These are phyloP conservation scores for Serendipita sp. DNA, from an alignment of 768 basidiomycete genomes.

Conservation along the genomic window DNA sequence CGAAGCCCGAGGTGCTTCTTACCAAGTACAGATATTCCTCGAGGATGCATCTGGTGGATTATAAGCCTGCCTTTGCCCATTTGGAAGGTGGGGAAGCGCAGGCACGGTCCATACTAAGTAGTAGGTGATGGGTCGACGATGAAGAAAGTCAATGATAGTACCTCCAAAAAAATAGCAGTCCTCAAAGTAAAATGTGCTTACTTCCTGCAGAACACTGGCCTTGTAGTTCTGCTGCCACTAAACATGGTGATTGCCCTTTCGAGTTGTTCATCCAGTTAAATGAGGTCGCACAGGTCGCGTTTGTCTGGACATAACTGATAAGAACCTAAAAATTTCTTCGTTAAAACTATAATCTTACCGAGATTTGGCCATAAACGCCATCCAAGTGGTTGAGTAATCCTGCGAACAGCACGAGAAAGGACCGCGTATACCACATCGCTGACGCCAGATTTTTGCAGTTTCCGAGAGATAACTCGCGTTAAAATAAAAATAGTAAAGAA, in stretches of 20 bases:
- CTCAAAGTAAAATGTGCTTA: background rate
- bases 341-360: too few relatives aligned
- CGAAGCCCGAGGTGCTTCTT: background rate
- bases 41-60: background rate
- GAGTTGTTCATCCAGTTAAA: conserved; percentile 6
- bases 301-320: background rate
- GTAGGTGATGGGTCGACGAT: background rate
- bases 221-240: conserved; percentile 7
- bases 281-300: conserved; percentile 7
- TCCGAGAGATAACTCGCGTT: too few relatives aligned
- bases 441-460: too few relatives aligned
- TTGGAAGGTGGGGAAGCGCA: conserved; percentile 4
- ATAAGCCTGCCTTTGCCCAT: conserved; percentile 4
- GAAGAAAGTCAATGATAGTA: background rate
- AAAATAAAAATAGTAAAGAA: too few relatives aligned
- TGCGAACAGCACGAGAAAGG: too few relatives aligned
- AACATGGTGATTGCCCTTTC: conserved; percentile 7
- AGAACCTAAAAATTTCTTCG: too few relatives aligned
- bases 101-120: conserved; percentile 2
- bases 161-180: background rate
- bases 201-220: background rate
- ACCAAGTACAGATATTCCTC: background rate
- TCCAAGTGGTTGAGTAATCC: too few relatives aligned
- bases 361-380: too few relatives aligned
- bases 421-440: too few relatives aligned